Conservation (phyloP, 1,284 basidiomycete genomes). For the Marasmius sp. region DNA sequence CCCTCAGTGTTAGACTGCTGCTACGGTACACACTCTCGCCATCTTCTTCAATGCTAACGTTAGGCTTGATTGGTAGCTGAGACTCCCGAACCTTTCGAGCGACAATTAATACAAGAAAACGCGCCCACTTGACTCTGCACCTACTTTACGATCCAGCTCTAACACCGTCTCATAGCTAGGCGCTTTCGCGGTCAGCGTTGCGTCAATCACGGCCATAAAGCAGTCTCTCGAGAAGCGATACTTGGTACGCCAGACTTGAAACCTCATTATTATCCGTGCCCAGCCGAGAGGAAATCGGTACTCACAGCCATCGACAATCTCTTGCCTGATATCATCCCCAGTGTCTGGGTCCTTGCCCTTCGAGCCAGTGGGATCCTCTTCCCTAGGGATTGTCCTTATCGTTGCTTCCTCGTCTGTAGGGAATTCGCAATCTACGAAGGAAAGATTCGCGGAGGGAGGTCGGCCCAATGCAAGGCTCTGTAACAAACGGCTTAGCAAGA, state of each 20-base stretch:
- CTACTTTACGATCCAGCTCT: conserved; percentile 35
- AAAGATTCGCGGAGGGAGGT: conserved; percentile 44
- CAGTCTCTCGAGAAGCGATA: conserved; percentile 43
- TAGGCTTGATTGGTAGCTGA: conserved; percentile 41
- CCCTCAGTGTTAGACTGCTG: conserved; percentile 38
- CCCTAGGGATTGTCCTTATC: conserved; percentile 17
- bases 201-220: conserved; percentile 43
- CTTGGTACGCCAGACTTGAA: conserved; percentile 46
- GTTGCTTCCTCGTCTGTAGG: conserved; percentile 45
- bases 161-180: conserved; percentile 43
- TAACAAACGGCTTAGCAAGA: not conserved
- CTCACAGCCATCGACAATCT: conserved; percentile 39
- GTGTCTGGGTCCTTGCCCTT: not conserved
- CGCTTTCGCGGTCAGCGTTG: conserved; percentile 41
- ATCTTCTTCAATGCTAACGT: conserved; percentile 33
- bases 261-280: not conserved
- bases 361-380: too few relatives aligned
- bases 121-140: not conserved
- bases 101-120: not conserved
- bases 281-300: conserved; percentile 2
- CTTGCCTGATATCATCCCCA: conserved; percentile 29
- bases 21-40: conserved; percentile 40
- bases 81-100: conserved; percentile 15
- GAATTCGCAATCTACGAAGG: conserved; percentile 48
- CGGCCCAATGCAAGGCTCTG: conserved; percentile 48